Base-by-base conservation (phyloP, 345 rosid genomes). In the Dovyalis caffra region DNA sequence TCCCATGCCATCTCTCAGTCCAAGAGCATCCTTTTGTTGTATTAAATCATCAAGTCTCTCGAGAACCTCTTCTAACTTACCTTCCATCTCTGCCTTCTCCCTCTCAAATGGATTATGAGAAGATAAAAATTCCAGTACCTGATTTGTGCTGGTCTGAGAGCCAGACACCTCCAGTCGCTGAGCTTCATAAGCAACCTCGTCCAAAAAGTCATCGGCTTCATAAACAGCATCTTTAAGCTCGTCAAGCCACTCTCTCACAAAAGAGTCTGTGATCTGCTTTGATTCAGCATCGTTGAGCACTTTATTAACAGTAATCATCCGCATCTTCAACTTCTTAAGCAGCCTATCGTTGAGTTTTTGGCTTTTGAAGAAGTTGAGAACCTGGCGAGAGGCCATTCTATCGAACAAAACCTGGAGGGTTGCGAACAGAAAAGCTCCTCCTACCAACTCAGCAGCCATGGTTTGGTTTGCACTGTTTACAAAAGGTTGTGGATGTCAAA, bases 321-420 rank as follows among this genome's bases (percentile, higher is more conserved):
- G n/a, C n/a, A n/a, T n/a, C n/a, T n/a, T n/a, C n/a, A n/a, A n/a
- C n/a, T n/a, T n/a, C n/a, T n/a, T 51, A 25, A 69, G 18, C 40
- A 69, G 18, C 32, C 14, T 15, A 51, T 32, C 43, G 6, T 69
- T n/a, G 28, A 69, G 62, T n/a, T 51, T 32, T 21, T 21, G 28
- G 28, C 62, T 40, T 2, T 31, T 31, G 21, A 69, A 49, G 40
- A 69, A 69, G 25, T 31, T 40, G 4, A 69, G 15, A 16, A 69
- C 38, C 61, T 69, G 38, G n/a, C 38, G 72, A 47, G 72, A 69
- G 49, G 43, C 72, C 72, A 69, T 7, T 16, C 62, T 49, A n/a
- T n/a, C n/a, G n/a, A n/a, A n/a, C n/a, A n/a, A n/a, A n/a, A n/a
- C n/a, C n/a, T n/a, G n/a, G n/a, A n/a, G n/a, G n/a, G n/a, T n/a